Percentiles rank a stretch among this genome's conserved stretches.
phyloP scores from a whole-genome alignment of 1,284 basidiomycete genomes.

The Gomphus bonarii region DNA sequence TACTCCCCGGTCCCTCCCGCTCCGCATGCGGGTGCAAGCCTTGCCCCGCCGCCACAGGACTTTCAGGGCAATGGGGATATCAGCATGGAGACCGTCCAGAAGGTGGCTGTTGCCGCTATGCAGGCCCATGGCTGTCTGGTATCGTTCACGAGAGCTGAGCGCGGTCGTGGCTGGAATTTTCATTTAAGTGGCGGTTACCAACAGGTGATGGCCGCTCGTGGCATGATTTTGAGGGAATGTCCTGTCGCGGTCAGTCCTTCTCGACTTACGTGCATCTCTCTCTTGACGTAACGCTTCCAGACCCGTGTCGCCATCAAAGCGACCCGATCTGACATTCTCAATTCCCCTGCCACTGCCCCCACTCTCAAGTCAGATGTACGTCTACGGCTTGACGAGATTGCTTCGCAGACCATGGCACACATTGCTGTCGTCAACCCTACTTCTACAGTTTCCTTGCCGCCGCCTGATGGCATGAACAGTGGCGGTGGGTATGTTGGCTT shows the following conservation, averaged over 20 bases:
- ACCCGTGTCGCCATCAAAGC: conserved; percentile 83
- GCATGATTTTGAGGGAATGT: conserved; percentile 81
- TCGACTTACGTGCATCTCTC: neutral
- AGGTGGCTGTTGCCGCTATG: conserved; percentile 72
- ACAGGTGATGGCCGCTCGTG: conserved; percentile 86
- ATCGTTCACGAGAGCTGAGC: conserved; percentile 65
- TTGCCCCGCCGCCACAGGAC: conserved; percentile 31
- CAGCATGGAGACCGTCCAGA: conserved; percentile 62
- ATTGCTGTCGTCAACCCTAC: conserved; percentile 80
- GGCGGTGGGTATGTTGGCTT: conserved; percentile 77
- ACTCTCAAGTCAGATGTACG: conserved; percentile 82
- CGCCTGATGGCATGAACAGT: conserved; percentile 65
- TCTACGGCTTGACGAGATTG: conserved; percentile 85
- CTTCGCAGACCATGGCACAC: conserved; percentile 76
- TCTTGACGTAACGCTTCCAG: conserved; percentile 27
- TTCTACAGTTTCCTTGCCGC: conserved; percentile 58
- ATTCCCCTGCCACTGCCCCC: conserved; percentile 74
- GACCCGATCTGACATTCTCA: conserved; percentile 85
- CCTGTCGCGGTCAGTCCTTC: conserved; percentile 60
- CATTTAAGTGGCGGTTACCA: conserved; percentile 86
- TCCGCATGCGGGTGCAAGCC: conserved; percentile 18
- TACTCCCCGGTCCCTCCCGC: conserved; percentile 25
- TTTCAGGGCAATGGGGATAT: conserved; percentile 26
- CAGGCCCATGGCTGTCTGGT: conserved; percentile 75
- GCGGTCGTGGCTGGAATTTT: conserved; percentile 76